Evolutionary conservation across 352 stramenopile species (phyloP), one percentile per base, ranked within the genome.

Genomic region (Phytopythium cucurbitacearum): DNA sequence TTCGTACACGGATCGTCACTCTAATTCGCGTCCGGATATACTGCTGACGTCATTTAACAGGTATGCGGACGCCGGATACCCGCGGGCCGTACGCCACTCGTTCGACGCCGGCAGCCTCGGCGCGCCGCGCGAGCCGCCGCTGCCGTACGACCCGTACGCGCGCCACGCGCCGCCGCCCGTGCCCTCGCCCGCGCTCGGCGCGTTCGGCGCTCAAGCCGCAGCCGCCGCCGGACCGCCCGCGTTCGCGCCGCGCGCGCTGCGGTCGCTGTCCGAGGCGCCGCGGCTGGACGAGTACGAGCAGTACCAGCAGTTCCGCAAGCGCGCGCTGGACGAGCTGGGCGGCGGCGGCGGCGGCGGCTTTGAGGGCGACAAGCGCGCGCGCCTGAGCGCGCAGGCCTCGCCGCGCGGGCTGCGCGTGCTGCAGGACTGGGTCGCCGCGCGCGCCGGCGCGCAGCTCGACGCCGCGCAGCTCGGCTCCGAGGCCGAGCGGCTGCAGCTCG

Each of bases 401-500:
- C 80, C 83, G 1, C 80, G 77, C 36, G 80, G 71, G 43, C 67
- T 88, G 33, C 85, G 91, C 51, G 78, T 90, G 42, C 62, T 94
- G 11, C 83, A 92, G 47, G 78, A 92, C 49, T 92, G 81, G 81
- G 80, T 89, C n/a, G 72, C 63, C 15, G 59, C 68, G 7, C 80
- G 86, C 40, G 55, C 66, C 4, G 76, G 85, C 51, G 67, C 78
- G 45, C 76, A 92, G 46, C 88, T 78, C 51, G 76, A 77, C 5
- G 76, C 84, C 49, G 80, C 78, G 5, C 73, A 69, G 4, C 21
- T 28, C 21, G 21, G 21, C 21, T 28, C 21, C 39, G 84, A 92
- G 40, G 51, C 62, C 0, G 84, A 92, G 62, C 87, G 85, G 58
- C 57, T 87, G 36, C 77, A 91, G 58, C 78, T 94, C 8, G 83